phyloP scores from a whole-genome alignment of 208 protist species.

The Acanthamoeba castellanii region DNA sequence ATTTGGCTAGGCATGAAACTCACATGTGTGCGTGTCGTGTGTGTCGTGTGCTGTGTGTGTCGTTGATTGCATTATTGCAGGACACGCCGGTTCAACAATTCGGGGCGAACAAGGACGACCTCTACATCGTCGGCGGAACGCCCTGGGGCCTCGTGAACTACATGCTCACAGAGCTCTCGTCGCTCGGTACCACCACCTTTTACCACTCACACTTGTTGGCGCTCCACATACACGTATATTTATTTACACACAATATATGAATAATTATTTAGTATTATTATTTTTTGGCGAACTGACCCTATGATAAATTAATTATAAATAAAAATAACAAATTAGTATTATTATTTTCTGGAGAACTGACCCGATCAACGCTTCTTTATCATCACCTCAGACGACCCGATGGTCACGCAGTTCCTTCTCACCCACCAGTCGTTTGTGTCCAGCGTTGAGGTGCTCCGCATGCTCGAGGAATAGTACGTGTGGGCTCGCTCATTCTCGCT shows the following conservation, averaged over 20 bases:
- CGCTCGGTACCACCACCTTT: neutral
- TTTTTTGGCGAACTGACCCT: no score
- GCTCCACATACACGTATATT: neutral
- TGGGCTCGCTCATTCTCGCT: neutral
- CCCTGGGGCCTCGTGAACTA: slow-evolving; percentile 41
- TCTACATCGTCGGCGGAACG: slow-evolving; percentile 9
- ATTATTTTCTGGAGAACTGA: neutral
- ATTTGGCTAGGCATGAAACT: neutral
- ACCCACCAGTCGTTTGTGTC: slow-evolving; percentile 25
- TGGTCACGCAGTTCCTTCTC: slow-evolving; percentile 26
- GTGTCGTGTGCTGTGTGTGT: no score
- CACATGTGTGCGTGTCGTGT: neutral
- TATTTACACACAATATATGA: no score
- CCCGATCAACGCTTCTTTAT: neutral
- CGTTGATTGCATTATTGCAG: neutral
- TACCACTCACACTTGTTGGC: no score
- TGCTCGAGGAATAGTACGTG: slow-evolving; percentile 4
- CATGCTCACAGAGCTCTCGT: slow-evolving; percentile 50
- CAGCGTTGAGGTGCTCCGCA: neutral
- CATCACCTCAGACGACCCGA: neutral
- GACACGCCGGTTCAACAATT: neutral
- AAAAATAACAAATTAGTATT: no score
- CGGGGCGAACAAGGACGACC: neutral
- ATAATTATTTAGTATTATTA: no score
- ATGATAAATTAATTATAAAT: no score